These are phyloP conservation scores for Eurotiales sp. DNA, from an alignment of 2,329 filamentous ascomycete species.

Conservation along the genomic window DNA sequence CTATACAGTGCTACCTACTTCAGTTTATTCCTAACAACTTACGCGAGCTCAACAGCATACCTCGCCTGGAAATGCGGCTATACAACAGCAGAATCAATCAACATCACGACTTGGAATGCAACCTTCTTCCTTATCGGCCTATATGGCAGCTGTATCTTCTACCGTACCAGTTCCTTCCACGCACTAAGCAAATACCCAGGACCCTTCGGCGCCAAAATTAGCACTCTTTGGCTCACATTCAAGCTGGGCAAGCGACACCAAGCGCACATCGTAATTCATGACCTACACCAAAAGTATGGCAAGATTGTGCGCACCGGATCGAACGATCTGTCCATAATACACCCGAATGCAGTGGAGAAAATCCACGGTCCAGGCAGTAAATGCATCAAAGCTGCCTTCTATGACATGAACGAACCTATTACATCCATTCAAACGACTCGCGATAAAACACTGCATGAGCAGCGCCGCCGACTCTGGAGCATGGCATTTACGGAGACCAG, in stretches of 20 bases:
- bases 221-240: constrained; percentile 26
- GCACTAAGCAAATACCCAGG: constrained; percentile 17
- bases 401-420: constrained; percentile 30
- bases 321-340: constrained; percentile 31
- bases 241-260: constrained; percentile 16
- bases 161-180: constrained; percentile 15
- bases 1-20: constrained; percentile 13
- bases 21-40: constrained; percentile 1
- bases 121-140: constrained; percentile 3
- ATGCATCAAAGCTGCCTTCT: constrained; percentile 41
- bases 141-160: constrained; percentile 27
- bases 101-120: neutral
- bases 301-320: constrained; percentile 33
- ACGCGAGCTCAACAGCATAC: constrained; percentile 2
- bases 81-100: neutral
- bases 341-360: constrained; percentile 33
- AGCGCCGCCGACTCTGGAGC: constrained; percentile 38
- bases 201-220: constrained; percentile 29
- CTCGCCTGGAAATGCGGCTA: neutral
- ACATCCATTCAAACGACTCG: constrained; percentile 38
- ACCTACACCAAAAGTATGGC: constrained; percentile 33
- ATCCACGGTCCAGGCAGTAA: constrained; percentile 36
- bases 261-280: constrained; percentile 23
- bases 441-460: constrained; percentile 34
- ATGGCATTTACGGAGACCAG: constrained; percentile 38